phyloP scores from a whole-genome alignment of 225 moss, liverwort and hornwort species.

The Antitrichia curtipendula region DNA sequence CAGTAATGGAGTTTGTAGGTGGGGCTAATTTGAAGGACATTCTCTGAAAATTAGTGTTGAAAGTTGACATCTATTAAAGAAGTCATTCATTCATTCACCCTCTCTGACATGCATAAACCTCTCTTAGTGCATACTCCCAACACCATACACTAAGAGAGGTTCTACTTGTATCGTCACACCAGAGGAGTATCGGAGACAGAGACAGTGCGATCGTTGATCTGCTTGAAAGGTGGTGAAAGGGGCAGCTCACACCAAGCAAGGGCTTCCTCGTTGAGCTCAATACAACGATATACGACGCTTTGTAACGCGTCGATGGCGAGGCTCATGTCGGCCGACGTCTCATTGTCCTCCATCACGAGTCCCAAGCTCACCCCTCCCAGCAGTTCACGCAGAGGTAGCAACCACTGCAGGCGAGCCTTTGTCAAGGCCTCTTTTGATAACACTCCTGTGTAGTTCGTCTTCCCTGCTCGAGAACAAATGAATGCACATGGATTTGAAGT shows the following conservation, averaged over 20 bases:
- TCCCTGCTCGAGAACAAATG: slow-evolving; percentile 14
- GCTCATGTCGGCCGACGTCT: slow-evolving; percentile 17
- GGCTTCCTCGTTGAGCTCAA: slow-evolving; percentile 59
- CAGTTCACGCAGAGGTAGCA: slow-evolving; percentile 48
- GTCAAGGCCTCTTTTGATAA: slow-evolving; percentile 28
- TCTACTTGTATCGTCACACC: neutral
- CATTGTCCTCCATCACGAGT: slow-evolving; percentile 5
- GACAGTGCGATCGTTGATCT: neutral
- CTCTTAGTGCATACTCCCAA: too few relatives aligned
- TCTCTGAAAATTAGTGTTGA: too few relatives aligned
- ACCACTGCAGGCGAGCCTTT: slow-evolving; percentile 49
- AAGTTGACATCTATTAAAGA: too few relatives aligned
- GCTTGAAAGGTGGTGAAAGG: neutral
- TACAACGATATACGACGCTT: slow-evolving; percentile 45
- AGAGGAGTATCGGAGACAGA: neutral
- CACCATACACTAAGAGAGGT: too few relatives aligned
- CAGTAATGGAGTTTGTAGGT: too few relatives aligned
- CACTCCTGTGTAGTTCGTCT: slow-evolving; percentile 57
- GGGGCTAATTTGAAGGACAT: too few relatives aligned
- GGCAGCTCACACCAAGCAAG: neutral
- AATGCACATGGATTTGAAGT: neutral
- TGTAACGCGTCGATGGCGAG: slow-evolving; percentile 40
- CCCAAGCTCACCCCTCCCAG: slow-evolving; percentile 25
- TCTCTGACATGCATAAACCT: too few relatives aligned
- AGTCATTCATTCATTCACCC: too few relatives aligned